Conservation (phyloP, 495 filamentous ascomycete genomes). For the Rusavskia elegans region DNA sequence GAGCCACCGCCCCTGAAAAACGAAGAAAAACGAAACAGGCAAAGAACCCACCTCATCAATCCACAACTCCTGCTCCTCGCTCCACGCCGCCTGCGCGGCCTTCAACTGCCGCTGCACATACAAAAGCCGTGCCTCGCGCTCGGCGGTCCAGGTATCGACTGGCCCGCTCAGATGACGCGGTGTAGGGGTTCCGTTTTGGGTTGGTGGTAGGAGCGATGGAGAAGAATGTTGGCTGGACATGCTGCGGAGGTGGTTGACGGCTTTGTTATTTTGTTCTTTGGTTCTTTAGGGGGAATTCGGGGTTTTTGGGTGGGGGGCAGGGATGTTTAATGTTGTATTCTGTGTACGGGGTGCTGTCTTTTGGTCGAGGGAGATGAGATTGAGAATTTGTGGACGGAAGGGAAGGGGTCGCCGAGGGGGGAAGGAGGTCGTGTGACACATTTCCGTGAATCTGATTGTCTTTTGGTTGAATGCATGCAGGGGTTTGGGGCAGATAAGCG, state of each 20-base stretch:
- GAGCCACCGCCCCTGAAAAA: too few relatives aligned
- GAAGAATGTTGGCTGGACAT: too few relatives aligned
- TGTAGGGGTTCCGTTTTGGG: neutral
- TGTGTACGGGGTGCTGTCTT: too few relatives aligned
- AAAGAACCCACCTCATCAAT: constrained; percentile 9
- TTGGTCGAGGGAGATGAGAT: too few relatives aligned
- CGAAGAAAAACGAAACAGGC: neutral
- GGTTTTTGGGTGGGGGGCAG: too few relatives aligned
- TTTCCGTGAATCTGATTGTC: too few relatives aligned
- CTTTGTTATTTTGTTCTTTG: too few relatives aligned
- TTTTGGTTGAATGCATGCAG: neutral
- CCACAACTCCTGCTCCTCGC: constrained; percentile 11
- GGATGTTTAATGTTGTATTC: too few relatives aligned
- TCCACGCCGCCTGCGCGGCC: constrained; percentile 9
- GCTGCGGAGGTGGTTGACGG: too few relatives aligned
- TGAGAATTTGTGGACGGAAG: neutral
- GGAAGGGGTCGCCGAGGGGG: neutral
- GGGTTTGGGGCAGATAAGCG: neutral
- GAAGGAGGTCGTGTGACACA: neutral
- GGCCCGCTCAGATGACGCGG: neutral
- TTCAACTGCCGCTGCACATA: constrained; percentile 6
- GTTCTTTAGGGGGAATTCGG: too few relatives aligned
- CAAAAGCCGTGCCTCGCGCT: constrained; percentile 4
- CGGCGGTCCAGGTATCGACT: constrained; percentile 2
- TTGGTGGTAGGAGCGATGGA: too few relatives aligned